These are phyloP conservation scores for Didymella glomerata DNA, from an alignment of 2,329 filamentous ascomycete genomes.

Conservation along the genomic window DNA sequence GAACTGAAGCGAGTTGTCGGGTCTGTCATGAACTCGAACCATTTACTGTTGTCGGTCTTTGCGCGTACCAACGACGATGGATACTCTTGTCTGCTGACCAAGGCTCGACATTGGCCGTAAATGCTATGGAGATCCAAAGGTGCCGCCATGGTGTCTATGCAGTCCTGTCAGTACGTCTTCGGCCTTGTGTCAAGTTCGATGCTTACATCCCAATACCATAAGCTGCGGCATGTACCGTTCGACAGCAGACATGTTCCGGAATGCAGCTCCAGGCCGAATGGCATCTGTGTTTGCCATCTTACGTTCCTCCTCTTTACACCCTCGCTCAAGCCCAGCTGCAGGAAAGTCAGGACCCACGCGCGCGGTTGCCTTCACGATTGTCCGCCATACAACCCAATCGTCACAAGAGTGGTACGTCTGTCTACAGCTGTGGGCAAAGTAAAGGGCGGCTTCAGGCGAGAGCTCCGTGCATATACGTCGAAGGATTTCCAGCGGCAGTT, in stretches of 20 bases:
- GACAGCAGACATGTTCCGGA: not conserved
- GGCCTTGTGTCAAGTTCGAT: not conserved
- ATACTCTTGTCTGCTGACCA: slow-evolving; percentile 20
- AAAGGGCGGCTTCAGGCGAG: slow-evolving; percentile 14
- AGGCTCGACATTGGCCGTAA: slow-evolving; percentile 13
- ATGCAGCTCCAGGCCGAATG: not conserved
- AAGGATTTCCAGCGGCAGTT: slow-evolving; percentile 22
- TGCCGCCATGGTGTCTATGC: slow-evolving; percentile 16
- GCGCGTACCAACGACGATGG: slow-evolving; percentile 14
- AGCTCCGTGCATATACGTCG: slow-evolving; percentile 16
- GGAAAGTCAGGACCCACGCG: not conserved
- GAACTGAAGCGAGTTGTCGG: slow-evolving; percentile 15
- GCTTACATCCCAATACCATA: slow-evolving; percentile 10
- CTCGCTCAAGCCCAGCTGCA: not conserved
- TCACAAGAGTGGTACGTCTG: slow-evolving; percentile 17
- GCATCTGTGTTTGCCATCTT: slow-evolving; percentile 5
- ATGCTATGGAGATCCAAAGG: slow-evolving; percentile 12
- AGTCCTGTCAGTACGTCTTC: not conserved
- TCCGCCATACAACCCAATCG: slow-evolving; percentile 22
- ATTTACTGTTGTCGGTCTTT: slow-evolving; percentile 14
- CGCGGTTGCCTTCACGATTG: slow-evolving; percentile 14
- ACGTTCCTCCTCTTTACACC: not conserved
- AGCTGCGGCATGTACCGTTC: slow-evolving; percentile 17
- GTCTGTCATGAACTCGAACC: slow-evolving; percentile 22
- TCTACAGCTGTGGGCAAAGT: slow-evolving; percentile 18